Conservation (phyloP, 129 eudicot species). For the Flaveria brownii region DNA sequence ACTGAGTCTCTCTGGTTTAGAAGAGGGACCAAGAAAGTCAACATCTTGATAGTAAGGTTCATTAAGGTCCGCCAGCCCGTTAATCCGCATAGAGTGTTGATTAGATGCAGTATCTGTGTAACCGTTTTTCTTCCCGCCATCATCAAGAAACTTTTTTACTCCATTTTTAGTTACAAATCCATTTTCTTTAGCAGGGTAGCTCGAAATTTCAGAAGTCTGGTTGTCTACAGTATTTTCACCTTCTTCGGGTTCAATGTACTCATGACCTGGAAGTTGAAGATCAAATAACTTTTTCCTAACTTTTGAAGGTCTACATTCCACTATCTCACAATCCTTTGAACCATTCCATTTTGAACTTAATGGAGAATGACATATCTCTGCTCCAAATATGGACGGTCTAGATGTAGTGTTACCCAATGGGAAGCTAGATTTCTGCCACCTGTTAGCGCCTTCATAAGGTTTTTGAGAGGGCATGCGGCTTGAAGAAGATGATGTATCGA, state of each 20-base stretch:
- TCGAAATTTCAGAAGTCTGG: conserved; percentile 26
- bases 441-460: conserved; percentile 51
- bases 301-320: conserved; percentile 76
- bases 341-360: conserved; percentile 58
- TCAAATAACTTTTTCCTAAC: conserved; percentile 76
- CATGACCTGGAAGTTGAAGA: conserved; percentile 84
- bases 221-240: conserved; percentile 45
- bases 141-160: conserved; percentile 30
- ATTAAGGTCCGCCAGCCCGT: conserved; percentile 78
- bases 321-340: conserved; percentile 52
- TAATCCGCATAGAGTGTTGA: conserved; percentile 38
- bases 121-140: conserved; percentile 25
- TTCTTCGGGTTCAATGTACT: conserved; percentile 47
- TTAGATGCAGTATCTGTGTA: conserved; percentile 38
- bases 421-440: conserved; percentile 59
- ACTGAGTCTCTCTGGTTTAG: conserved; percentile 26
- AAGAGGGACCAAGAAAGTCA: conserved; percentile 41
- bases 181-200: conserved; percentile 21
- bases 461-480: conserved; percentile 59
- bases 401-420: conserved; percentile 46
- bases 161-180: conserved; percentile 24
- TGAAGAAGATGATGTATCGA: conserved; percentile 81
- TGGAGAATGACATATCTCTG: conserved; percentile 57
- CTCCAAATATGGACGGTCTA: conserved; percentile 58
- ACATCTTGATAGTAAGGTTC: conserved; percentile 72